Base-by-base conservation (phyloP, 768 basidiomycete genomes). In the Lentinula raphanica region DNA sequence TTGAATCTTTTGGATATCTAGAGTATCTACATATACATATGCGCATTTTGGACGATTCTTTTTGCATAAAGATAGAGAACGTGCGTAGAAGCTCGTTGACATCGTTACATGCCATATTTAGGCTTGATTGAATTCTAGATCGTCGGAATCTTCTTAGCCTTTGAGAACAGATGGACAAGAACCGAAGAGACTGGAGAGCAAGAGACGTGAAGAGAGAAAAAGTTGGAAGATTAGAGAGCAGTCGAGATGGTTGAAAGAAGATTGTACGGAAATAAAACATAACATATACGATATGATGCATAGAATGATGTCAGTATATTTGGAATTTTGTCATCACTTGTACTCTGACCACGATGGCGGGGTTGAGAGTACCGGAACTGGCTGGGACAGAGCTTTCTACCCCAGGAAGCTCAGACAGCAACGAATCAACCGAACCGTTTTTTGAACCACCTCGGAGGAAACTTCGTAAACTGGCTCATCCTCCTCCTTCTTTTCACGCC, bases 41-140 rank as follows among this genome's bases (percentile, higher is more conserved):
- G 12, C 2, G 15, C 9, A 45, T 9, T 9, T 21, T 21, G 19
- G 25, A 27, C 19, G 44, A 45, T 21, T 27, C 44, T 21, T n/a
- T n/a, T n/a, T n/a, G n/a, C n/a, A n/a, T n/a, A n/a, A n/a, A n/a
- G n/a, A n/a, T n/a, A 21, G 12, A n/a, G 45, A 28, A 46, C 45
- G 27, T 46, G 19, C 12, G 27, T 28, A n/a, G 21, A 11, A 28
- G 11, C 73, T 71, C 1, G 66, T 64, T 60, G 28, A 53, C 31
- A 53, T 27, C 50, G 32, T 27, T 35, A 21, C 31, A 27, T 53
- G 32, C 39, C 39, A 19, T n/a, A 40, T 40, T 15, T 40, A 40
- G 39, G 7, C 17, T 40, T 19, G 39, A 40, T n/a, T 19, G 39
- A 40, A 40, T 19, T 5, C n/a, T 35, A 35, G 32, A 35, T 13